Evolutionary conservation across 257 asterid species (phyloP).

Genomic region (Thymus quinquecostatus): DNA sequence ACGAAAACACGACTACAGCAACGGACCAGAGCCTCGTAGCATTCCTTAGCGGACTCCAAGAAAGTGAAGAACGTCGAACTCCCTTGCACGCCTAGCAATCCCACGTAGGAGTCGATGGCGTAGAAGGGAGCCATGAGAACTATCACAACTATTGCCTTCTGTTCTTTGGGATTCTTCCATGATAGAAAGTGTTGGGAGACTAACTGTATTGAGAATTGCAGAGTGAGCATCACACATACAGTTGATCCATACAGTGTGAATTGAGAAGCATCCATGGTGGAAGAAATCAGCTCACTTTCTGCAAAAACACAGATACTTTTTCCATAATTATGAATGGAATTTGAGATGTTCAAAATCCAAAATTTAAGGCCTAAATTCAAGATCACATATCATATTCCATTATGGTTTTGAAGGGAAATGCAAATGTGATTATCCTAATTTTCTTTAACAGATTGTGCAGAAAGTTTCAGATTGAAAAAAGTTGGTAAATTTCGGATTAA

Average conservation of each 20-base stretch:
- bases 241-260: slow-evolving; percentile 69
- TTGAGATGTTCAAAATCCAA: too few relatives aligned
- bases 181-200: slow-evolving; percentile 66
- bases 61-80: slow-evolving; percentile 81
- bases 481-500: not conserved
- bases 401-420: too few relatives aligned
- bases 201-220: slow-evolving; percentile 76
- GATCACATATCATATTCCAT: not conserved
- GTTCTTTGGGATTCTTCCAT: slow-evolving; percentile 97
- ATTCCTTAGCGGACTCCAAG: slow-evolving; percentile 90
- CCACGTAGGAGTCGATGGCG: slow-evolving; percentile 76
- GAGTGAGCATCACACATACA: slow-evolving; percentile 67
- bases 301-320: too few relatives aligned
- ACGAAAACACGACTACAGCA: too few relatives aligned
- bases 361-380: not conserved
- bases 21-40: slow-evolving; percentile 80
- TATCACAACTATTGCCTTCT: slow-evolving; percentile 74
- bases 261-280: slow-evolving; percentile 62
- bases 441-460: not conserved
- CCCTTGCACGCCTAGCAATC: slow-evolving; percentile 80
- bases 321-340: too few relatives aligned
- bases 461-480: not conserved
- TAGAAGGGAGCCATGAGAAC: slow-evolving; percentile 90
- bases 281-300: not conserved
- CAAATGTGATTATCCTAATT: too few relatives aligned